These are phyloP conservation scores for Halophytophthora batemanensis DNA, from an alignment of 352 stramenopile genomes.

Conservation along the genomic window DNA sequence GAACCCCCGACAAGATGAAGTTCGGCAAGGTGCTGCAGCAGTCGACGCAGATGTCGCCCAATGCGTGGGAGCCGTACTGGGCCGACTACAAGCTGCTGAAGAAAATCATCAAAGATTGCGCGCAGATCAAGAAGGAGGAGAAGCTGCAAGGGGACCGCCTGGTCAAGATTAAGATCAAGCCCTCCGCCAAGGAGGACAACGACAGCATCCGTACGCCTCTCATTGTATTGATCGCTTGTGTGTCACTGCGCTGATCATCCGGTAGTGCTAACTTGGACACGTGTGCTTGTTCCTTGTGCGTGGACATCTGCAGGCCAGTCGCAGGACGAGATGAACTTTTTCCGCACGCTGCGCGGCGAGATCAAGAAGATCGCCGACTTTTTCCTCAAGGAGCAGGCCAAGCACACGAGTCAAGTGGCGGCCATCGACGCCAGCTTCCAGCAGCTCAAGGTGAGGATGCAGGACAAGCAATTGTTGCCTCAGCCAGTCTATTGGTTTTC, in stretches of 20 bases:
- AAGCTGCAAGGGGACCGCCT: slow-evolving; percentile 77
- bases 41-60: slow-evolving; percentile 82
- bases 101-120: slow-evolving; percentile 89
- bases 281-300: neutral
- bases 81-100: slow-evolving; percentile 90
- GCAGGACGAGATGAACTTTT: slow-evolving; percentile 87
- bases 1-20: slow-evolving; percentile 62
- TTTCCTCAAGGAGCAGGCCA: slow-evolving; percentile 79
- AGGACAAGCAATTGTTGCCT: neutral
- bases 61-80: slow-evolving; percentile 72
- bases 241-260: neutral
- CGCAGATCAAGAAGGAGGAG: slow-evolving; percentile 83
- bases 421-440: slow-evolving; percentile 68
- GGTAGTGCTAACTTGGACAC: neutral
- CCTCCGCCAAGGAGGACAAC: slow-evolving; percentile 76
- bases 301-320: slow-evolving; percentile 50
- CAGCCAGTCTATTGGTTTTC: too few species aligned
- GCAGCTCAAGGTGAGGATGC: slow-evolving; percentile 46
- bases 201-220: slow-evolving; percentile 78
- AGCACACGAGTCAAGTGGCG: slow-evolving; percentile 59
- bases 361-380: slow-evolving; percentile 87
- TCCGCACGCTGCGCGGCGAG: slow-evolving; percentile 76
- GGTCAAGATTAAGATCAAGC: slow-evolving; percentile 78
- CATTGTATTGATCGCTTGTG: too few species aligned
- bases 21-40: slow-evolving; percentile 88